phyloP scores from a whole-genome alignment of 306 rosid species.

The Echinosophora koreensis region DNA sequence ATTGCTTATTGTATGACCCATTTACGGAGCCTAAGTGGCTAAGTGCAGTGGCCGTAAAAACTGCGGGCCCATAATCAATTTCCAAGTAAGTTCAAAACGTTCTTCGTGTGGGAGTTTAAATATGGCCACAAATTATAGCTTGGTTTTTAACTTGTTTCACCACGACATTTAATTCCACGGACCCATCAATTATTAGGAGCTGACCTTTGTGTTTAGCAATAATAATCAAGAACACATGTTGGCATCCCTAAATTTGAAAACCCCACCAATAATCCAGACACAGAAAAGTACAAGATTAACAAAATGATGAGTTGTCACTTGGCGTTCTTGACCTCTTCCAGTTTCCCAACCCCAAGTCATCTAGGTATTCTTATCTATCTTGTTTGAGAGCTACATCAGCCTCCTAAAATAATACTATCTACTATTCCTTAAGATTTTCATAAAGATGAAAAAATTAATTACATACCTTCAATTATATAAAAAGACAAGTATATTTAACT shows the following conservation, averaged over 20 bases:
- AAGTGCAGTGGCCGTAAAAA: conserved; percentile 15
- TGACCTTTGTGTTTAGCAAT: conserved; percentile 53
- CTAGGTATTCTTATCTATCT: conserved; percentile 29
- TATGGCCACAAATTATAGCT: conserved; percentile 46
- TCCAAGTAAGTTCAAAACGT: conserved; percentile 42
- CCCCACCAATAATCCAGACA: conserved; percentile 45
- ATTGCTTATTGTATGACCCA: conserved; percentile 4
- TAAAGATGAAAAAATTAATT: too few relatives aligned
- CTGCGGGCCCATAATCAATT: conserved; percentile 44
- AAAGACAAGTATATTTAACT: too few relatives aligned
- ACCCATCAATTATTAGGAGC: conserved; percentile 63
- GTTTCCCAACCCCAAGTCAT: neutral
- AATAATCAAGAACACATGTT: conserved; percentile 57
- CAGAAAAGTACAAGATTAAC: conserved; percentile 29
- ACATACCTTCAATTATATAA: too few relatives aligned
- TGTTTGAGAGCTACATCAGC: conserved; percentile 1
- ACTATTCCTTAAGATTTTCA: too few relatives aligned
- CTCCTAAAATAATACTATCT: too few relatives aligned
- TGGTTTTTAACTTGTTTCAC: conserved; percentile 50
- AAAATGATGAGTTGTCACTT: conserved; percentile 37
- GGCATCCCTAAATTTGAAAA: conserved; percentile 47
- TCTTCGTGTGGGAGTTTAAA: conserved; percentile 45
- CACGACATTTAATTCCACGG: conserved; percentile 51
- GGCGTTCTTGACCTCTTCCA: too few relatives aligned
- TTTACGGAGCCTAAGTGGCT: conserved; percentile 32